Evolutionary conservation across 805 yeast genomes (phyloP).

Genomic region (Scheffersomyces amazonensis): DNA sequence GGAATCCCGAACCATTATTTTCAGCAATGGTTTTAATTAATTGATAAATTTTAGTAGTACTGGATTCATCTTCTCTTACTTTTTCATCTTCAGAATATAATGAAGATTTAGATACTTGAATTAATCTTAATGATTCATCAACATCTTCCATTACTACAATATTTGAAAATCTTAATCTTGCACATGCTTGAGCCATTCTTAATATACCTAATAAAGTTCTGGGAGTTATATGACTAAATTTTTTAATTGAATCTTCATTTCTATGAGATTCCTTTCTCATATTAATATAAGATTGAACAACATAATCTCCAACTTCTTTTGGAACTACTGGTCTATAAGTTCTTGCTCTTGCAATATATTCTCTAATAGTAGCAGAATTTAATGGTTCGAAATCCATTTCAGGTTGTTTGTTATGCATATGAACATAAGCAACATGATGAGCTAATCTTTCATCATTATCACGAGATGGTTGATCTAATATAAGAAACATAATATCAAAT

Average conservation of each 20-base stretch:
- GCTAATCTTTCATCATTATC: slow-evolving; percentile 86
- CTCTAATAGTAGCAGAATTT: slow-evolving; percentile 77
- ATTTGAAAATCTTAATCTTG: slow-evolving; percentile 79
- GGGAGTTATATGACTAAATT: slow-evolving; percentile 92
- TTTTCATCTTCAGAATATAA: slow-evolving; percentile 53
- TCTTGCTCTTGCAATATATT: slow-evolving; percentile 83
- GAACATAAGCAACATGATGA: slow-evolving; percentile 91
- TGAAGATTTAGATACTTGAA: slow-evolving; percentile 84
- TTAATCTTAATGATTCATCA: slow-evolving; percentile 89
- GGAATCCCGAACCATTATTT: slow-evolving; percentile 24
- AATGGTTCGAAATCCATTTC: slow-evolving; percentile 70
- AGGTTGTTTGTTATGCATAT: slow-evolving; percentile 89
- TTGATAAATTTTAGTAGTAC: slow-evolving; percentile 67
- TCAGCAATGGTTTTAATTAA: slow-evolving; percentile 61
- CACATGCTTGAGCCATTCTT: slow-evolving; percentile 92
- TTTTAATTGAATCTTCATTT: slow-evolving; percentile 70
- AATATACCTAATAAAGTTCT: slow-evolving; percentile 89
- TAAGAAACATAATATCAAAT: slow-evolving; percentile 84
- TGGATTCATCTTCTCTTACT: slow-evolving; percentile 59
- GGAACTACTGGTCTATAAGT: slow-evolving; percentile 82
- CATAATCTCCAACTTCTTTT: slow-evolving; percentile 78
- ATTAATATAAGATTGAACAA: slow-evolving; percentile 80
- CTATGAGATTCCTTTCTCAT: slow-evolving; percentile 88
- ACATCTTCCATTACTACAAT: slow-evolving; percentile 76
- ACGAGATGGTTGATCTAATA: slow-evolving; percentile 78